Percentiles rank a stretch among this genome's conserved stretches.
Conservation (phyloP, 192 early-diverging fungal genomes). For the Entophlyctis helioformis region DNA sequence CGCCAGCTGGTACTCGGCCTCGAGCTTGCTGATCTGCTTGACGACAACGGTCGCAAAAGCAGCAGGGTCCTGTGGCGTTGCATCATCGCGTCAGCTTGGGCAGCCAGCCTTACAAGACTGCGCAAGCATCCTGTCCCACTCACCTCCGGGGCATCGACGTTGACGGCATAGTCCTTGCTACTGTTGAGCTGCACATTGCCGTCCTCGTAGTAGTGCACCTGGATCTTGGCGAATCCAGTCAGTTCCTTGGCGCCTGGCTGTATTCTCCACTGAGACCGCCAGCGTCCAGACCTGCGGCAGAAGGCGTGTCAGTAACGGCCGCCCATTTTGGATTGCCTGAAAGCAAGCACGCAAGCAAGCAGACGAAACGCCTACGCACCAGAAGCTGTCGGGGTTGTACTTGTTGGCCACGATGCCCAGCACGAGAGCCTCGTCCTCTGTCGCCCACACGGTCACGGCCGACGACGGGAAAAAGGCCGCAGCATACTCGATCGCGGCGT, state of each 20-base stretch:
- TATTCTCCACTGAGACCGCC: conserved; percentile 75
- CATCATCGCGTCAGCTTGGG: too few species aligned
- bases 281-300: conserved; percentile 71
- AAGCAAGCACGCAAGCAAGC: too few species aligned
- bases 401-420: conserved; percentile 77
- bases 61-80: conserved; percentile 22
- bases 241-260: conserved; percentile 42
- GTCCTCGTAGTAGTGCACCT: conserved; percentile 98
- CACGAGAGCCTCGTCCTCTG: conserved; percentile 31
- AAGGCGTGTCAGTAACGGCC: too few species aligned
- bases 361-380: conserved; percentile 34
- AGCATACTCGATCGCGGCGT: conserved; percentile 49
- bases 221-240: conserved; percentile 59
- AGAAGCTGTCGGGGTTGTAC: conserved; percentile 87
- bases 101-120: too few species aligned
- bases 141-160: too few species aligned
- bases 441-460: conserved; percentile 47
- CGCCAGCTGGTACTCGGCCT: conserved; percentile 70
- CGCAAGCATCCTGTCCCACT: neutral
- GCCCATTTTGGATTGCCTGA: too few species aligned
- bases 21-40: conserved; percentile 54
- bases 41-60: conserved; percentile 41
- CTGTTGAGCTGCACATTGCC: conserved; percentile 94
- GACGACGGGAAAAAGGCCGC: conserved; percentile 73
- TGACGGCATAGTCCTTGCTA: conserved; percentile 46